These are phyloP conservation scores for Metschnikowia lunata DNA, from an alignment of 805 yeast genomes.

Conservation along the genomic window DNA sequence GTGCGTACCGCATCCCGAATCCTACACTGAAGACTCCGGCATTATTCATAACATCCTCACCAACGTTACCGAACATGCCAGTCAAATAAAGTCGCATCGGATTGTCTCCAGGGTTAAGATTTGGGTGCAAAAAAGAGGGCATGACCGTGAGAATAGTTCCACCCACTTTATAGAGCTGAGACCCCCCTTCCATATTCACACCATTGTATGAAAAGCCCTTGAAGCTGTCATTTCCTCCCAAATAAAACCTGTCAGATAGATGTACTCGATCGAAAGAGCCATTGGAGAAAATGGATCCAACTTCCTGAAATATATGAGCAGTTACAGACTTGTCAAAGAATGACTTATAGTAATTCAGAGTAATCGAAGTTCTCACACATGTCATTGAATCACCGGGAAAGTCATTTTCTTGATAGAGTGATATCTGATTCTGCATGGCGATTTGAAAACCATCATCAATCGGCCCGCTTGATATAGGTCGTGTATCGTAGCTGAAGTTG, in stretches of 20 bases:
- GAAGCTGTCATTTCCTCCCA: slow-evolving; percentile 75
- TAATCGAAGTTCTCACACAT: slow-evolving; percentile 35
- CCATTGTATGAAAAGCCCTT: slow-evolving; percentile 67
- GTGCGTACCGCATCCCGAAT: slow-evolving; percentile 35
- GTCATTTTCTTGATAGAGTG: slow-evolving; percentile 30
- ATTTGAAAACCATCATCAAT: slow-evolving; percentile 41
- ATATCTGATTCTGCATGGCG: slow-evolving; percentile 55
- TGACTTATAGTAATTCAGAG: slow-evolving; percentile 35
- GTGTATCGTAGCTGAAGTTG: slow-evolving; percentile 21
- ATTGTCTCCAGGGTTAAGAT: slow-evolving; percentile 20
- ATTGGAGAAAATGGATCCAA: slow-evolving; percentile 53
- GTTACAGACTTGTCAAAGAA: slow-evolving; percentile 45
- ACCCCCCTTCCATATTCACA: slow-evolving; percentile 74
- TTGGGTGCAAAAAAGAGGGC: slow-evolving; percentile 40
- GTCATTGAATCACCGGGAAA: slow-evolving; percentile 14
- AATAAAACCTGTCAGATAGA: slow-evolving; percentile 72
- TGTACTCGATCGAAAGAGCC: slow-evolving; percentile 39
- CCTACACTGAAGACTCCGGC: slow-evolving; percentile 28
- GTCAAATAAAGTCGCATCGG: slow-evolving; percentile 55
- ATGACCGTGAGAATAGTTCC: slow-evolving; percentile 54
- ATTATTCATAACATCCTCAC: slow-evolving; percentile 24
- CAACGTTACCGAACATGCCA: slow-evolving; percentile 60
- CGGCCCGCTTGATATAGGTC: background rate
- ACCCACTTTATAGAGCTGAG: slow-evolving; percentile 53
- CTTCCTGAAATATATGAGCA: slow-evolving; percentile 43